Evolutionary conservation across 176 grass and related monocot genomes (phyloP).

Genomic region (Chrysopogon serrulatus): DNA sequence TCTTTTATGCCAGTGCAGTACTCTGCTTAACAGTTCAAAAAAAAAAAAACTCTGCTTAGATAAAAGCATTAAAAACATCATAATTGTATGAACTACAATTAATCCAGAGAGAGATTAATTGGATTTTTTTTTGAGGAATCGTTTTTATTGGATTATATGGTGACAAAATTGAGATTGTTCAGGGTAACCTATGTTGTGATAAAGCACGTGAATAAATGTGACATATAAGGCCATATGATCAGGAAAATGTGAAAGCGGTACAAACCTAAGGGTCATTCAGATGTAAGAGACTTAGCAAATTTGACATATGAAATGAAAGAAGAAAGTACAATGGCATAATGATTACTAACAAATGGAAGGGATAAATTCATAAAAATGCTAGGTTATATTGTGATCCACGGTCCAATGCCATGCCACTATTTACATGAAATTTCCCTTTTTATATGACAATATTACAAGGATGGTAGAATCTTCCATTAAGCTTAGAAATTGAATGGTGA

Average conservation of each 20-base stretch:
- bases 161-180: neutral
- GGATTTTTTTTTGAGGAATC: neutral
- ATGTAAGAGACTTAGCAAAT: neutral
- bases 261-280: neutral
- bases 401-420: neutral
- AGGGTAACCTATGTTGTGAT: neutral
- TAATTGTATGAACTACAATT: neutral
- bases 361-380: neutral
- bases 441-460: neutral
- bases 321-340: neutral
- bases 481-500: neutral
- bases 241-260: neutral
- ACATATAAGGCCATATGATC: neutral
- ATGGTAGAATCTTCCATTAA: neutral
- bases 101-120: neutral
- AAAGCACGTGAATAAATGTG: neutral
- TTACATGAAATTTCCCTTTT: neutral
- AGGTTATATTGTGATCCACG: neutral
- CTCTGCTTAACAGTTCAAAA: too few species aligned
- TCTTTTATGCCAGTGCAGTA: slow-evolving; percentile 35
- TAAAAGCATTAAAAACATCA: slow-evolving; percentile 30
- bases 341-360: neutral
- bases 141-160: neutral
- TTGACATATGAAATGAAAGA: neutral
- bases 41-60: slow-evolving; percentile 35